Evolutionary conservation across 495 filamentous ascomycete genomes (phyloP).

Genomic region (Penicillium soppii): DNA sequence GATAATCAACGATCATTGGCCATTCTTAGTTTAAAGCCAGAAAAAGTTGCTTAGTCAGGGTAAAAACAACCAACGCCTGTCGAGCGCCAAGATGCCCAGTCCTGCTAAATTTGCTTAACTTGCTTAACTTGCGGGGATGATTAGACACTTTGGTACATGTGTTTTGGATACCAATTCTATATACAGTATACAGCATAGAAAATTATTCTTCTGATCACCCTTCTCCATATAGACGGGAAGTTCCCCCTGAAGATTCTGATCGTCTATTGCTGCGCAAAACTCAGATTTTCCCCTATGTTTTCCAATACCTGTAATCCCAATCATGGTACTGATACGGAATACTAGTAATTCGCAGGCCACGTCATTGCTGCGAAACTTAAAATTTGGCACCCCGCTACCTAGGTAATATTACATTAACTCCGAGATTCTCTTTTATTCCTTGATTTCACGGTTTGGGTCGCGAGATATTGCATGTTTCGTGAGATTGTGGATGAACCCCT

Average conservation of each 20-base stretch:
- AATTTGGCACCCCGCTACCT: neutral
- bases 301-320: neutral
- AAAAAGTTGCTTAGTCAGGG: neutral
- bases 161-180: too few species aligned
- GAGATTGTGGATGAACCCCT: neutral
- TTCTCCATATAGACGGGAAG: neutral
- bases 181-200: too few species aligned
- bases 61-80: neutral
- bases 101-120: neutral
- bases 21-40: neutral
- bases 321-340: neutral
- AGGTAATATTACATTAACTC: neutral
- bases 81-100: constrained; percentile 4
- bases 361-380: neutral
- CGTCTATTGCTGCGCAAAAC: neutral
- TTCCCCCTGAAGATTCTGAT: neutral
- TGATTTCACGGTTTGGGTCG: neutral
- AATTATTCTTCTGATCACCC: neutral
- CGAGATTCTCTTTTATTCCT: neutral
- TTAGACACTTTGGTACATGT: neutral
- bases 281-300: neutral
- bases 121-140: neutral
- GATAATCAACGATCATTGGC: neutral
- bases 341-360: neutral
- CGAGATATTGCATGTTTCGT: neutral